These are phyloP conservation scores for Trichoderma lentiforme DNA, from an alignment of 2,329 filamentous ascomycete genomes.

Conservation along the genomic window DNA sequence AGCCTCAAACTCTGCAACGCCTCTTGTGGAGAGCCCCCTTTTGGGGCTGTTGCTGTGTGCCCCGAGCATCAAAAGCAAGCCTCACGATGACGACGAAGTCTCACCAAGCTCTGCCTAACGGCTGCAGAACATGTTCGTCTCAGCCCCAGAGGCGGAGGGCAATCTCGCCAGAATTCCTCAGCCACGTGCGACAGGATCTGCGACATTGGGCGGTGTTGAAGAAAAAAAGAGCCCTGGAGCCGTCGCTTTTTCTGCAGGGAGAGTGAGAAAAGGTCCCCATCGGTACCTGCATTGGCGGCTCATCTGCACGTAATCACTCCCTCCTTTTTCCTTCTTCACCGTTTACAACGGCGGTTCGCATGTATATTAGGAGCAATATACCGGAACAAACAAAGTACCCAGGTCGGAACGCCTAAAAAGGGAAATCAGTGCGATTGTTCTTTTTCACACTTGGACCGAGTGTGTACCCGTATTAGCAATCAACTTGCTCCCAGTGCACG, in stretches of 20 bases:
- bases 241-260: slow-evolving; percentile 7
- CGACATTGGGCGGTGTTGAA: slow-evolving; percentile 10
- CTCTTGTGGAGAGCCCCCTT: slow-evolving; percentile 10
- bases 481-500: background rate
- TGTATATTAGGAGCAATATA: background rate
- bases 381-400: background rate
- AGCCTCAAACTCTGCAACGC: background rate
- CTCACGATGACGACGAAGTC: background rate
- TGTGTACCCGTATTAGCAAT: background rate
- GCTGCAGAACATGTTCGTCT: background rate
- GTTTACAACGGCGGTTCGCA: background rate
- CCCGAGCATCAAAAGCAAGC: background rate
- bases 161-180: background rate
- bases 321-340: background rate
- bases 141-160: background rate
- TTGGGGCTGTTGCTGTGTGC: background rate
- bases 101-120: background rate
- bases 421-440: background rate
- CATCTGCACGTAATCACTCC: background rate
- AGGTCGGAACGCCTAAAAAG: background rate
- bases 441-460: background rate
- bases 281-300: slow-evolving; percentile 1
- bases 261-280: background rate
- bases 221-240: background rate
- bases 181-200: slow-evolving; percentile 7